Base-by-base conservation (phyloP, 176 grass and related monocot species). In the Hyparrhenia diplandra region DNA sequence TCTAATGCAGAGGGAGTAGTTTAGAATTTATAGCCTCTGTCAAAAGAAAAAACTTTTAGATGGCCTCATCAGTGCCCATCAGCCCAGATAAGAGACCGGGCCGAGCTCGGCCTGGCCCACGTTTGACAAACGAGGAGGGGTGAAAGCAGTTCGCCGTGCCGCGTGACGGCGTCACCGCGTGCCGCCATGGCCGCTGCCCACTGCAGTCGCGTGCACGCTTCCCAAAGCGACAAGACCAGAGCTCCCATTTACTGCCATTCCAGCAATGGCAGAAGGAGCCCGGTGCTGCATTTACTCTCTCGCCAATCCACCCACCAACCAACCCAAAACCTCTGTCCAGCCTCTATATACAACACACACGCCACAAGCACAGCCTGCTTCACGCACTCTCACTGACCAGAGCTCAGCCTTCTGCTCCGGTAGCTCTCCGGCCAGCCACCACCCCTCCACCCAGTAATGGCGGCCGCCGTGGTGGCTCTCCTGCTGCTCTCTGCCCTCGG, bases 211-310 rank as follows among this genome's bases (percentile, higher is more conserved):
- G 31, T 68, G 69, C 86, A 75, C 81, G 49, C 29, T 25, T 10
- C 39, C 29, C 60, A 6, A 6, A 65, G 23, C 49, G 69, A 12
- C 31, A 24, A 49, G 27, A 7, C 64, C 76, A 25, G 80, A 34
- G 81, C 69, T 70, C 76, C 41, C 51, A 69, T 84, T 89, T 85
- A 89, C 77, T 81, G 52, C 54, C 55, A 35, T 61, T 70, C 63
- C 76, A 84, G 76, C 40, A 41, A 84, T 63, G 81, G 61, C 81
- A 80, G 75, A 2, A n/a, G 32, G 31, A 40, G 46, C 46, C 21
- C 78, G 31, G 87, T 23, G 69, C 51, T 8, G 64, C 87, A 85
- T 57, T 85, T 81, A 89, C 71, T 71, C 25, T 6, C 5, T 63
- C 2, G 52, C 52, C 55, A 71, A 36, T 69, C 75, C 32, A 52